phyloP scores from a whole-genome alignment of 106 monocot species.

The Allium fistulosum region DNA sequence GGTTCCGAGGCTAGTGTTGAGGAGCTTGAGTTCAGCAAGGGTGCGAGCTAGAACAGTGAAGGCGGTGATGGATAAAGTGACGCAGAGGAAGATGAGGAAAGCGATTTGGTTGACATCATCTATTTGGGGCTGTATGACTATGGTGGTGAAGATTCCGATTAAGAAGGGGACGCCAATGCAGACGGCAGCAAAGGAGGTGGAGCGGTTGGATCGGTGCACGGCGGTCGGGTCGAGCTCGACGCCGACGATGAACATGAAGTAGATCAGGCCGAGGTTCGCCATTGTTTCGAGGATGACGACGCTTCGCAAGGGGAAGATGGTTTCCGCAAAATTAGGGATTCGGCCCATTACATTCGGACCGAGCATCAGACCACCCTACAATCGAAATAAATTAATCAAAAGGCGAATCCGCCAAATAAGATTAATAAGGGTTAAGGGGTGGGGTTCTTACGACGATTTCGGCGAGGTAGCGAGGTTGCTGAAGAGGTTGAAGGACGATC shows the following conservation, averaged over 20 bases:
- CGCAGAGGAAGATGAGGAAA: constrained; percentile 17
- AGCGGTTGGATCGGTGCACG: constrained; percentile 2
- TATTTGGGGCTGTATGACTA: constrained; percentile 10
- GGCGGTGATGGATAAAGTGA: constrained; percentile 16
- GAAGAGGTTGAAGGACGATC: constrained; percentile 7
- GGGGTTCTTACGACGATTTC: constrained; percentile 6
- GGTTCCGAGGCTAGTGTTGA: constrained; percentile 17
- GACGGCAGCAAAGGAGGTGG: not conserved
- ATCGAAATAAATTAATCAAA: not conserved
- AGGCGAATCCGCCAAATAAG: no score
- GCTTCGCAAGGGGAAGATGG: constrained; percentile 12
- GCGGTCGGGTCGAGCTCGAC: constrained; percentile 11
- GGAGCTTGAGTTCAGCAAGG: constrained; percentile 31
- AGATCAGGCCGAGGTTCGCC: constrained; percentile 19
- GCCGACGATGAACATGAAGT: constrained; percentile 18
- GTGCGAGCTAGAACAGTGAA: constrained; percentile 29
- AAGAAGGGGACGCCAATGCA: constrained; percentile 24
- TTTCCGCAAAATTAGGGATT: not conserved
- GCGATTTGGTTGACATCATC: not conserved
- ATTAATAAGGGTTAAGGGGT: not conserved
- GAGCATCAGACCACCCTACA: constrained; percentile 10
- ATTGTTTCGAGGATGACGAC: constrained; percentile 13
- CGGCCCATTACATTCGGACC: constrained; percentile 10
- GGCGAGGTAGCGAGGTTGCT: constrained; percentile 17
- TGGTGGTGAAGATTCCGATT: constrained; percentile 8